Base-by-base conservation (phyloP, 2,329 filamentous ascomycete genomes). In the Cercospora zeina region DNA sequence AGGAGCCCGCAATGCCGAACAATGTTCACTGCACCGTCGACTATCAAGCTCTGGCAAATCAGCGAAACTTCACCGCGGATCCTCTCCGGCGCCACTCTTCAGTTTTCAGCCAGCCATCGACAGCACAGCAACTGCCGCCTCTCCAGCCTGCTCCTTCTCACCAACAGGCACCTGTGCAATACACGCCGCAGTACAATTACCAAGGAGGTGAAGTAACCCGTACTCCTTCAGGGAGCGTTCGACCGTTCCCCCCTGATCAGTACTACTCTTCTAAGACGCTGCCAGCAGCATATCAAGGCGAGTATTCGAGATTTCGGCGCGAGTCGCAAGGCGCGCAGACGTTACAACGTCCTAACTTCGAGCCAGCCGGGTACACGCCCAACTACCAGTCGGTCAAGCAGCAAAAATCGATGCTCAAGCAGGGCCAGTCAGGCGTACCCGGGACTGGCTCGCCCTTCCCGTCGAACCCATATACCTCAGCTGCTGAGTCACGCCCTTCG, bases 181-280 rank as follows among this genome's bases (percentile, higher is more conserved):
- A 68, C 54, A 57, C 54, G n/a, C 55, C 56, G 16, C 67, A 67
- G 42, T 67, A 68, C 59, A 62, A 64, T 49, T 71, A 71, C 37
- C 69, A 70, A 59, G 61, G 68, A 56, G 65, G 67, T 57, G 68
- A 72, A 45, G 64, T 65, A 7, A 61, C 63, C 8, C 67, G 62
- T 39, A 62, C 54, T 33, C 59, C 63, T 6, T 67, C 71, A 10
- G 71, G 69, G 6, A 51, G 47, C 42, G 64, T 71, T 10, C 70
- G 73, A 37, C 69, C 74, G 4, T 76, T 76, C 63, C 70, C 74
- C 8, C 61, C 67, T 37, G 73, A 76, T 51, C 73, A 73, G 9
- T 76, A 76, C 47, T 76, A 76, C 58, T 76, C 74, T 13, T 71
- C 71, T 27, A 71, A 68, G 54, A 71, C 63, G 31, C 62, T 76